These are phyloP conservation scores for Aristolochia contorta DNA, from an alignment of 164 flowering plant species.

Conservation along the genomic window DNA sequence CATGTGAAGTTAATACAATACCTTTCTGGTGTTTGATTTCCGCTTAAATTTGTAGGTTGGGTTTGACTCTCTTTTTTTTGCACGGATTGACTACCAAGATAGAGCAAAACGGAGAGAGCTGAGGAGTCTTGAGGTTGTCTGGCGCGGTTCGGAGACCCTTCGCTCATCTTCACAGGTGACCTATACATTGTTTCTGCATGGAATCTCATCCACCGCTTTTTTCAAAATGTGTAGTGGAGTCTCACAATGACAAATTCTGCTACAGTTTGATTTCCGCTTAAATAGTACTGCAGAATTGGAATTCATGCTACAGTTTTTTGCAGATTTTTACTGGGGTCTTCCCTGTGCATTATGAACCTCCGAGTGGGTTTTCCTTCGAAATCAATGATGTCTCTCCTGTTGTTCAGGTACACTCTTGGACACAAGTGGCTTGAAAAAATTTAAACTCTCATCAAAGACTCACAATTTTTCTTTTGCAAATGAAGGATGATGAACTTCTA, in stretches of 20 bases:
- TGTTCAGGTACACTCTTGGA: constrained; percentile 39
- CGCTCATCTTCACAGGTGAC: constrained; percentile 48
- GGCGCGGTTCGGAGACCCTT: constrained; percentile 78
- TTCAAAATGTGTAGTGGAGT: no score
- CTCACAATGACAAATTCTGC: no score
- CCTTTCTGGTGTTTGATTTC: neutral
- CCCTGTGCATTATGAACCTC: constrained; percentile 56
- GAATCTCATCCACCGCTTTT: neutral
- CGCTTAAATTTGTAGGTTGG: constrained; percentile 42
- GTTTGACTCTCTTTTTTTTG: constrained; percentile 81
- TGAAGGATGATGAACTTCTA: constrained; percentile 41
- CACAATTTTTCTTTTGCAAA: constrained; percentile 4
- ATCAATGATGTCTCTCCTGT: constrained; percentile 43
- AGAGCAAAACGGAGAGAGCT: constrained; percentile 60
- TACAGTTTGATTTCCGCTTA: no score
- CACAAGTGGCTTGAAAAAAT: neutral
- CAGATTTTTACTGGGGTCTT: constrained; percentile 66
- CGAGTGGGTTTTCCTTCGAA: constrained; percentile 48
- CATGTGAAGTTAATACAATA: neutral
- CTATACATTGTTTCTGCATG: neutral
- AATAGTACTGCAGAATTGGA: no score
- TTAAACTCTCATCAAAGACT: neutral
- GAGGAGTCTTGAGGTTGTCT: constrained; percentile 78
- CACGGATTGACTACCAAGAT: constrained; percentile 92
- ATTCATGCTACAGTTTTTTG: neutral